A percentile compares a stretch with the other conserved stretches of the same genome.
These are phyloP conservation scores for Phytophthora pseudosyringae DNA, from an alignment of 352 stramenopile species.

Conservation along the genomic window DNA sequence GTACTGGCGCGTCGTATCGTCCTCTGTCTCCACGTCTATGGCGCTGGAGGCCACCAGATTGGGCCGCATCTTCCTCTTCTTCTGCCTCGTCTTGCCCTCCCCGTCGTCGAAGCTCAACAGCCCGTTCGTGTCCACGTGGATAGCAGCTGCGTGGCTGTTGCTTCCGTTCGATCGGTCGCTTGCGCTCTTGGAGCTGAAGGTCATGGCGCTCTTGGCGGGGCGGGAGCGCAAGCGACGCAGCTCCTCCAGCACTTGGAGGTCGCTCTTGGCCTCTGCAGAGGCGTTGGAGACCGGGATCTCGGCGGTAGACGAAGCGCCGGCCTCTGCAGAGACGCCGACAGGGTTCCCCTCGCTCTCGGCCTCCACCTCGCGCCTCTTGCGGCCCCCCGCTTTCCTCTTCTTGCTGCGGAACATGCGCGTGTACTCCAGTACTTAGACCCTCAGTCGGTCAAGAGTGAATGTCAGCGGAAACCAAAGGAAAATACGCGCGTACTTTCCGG, in stretches of 20 bases:
- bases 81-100: conserved; percentile 30
- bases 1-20: conserved; percentile 42
- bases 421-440: not conserved
- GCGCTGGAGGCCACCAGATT: conserved; percentile 50
- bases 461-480: no score
- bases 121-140: conserved; percentile 14
- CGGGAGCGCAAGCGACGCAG: conserved; percentile 47
- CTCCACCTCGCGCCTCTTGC: conserved; percentile 46
- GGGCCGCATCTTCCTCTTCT: conserved; percentile 65
- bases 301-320: not conserved
- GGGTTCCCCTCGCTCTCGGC: conserved; percentile 5
- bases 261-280: conserved; percentile 20
- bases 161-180: not conserved
- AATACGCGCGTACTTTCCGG: no score
- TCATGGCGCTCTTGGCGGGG: conserved; percentile 39
- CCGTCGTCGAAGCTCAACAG: conserved; percentile 65
- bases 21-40: conserved; percentile 29
- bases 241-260: conserved; percentile 35
- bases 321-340: not conserved
- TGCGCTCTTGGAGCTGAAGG: conserved; percentile 46
- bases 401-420: conserved; percentile 51
- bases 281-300: conserved; percentile 9
- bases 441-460: no score
- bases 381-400: conserved; percentile 43
- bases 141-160: not conserved